phyloP scores from a whole-genome alignment of 345 rosid genomes.

The Geranium rotundifolium region DNA sequence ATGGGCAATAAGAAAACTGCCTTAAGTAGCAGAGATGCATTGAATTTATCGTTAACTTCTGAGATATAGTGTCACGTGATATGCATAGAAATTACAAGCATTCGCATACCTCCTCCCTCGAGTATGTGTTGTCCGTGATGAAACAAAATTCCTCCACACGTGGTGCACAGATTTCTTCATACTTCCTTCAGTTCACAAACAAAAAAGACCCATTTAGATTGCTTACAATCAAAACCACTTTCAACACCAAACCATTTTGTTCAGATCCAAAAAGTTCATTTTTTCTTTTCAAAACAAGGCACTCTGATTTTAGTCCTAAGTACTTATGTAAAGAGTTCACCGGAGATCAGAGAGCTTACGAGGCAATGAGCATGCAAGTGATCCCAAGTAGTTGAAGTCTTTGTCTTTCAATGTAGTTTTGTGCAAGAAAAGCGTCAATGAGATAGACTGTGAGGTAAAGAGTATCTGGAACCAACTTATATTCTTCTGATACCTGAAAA shows the following conservation, averaged over 20 bases:
- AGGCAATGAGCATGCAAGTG: constrained; percentile 88
- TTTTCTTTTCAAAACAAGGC: no score
- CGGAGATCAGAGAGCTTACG: constrained; percentile 44
- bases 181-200: constrained; percentile 42
- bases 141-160: constrained; percentile 82
- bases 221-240: not conserved
- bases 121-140: constrained; percentile 82
- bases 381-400: constrained; percentile 89
- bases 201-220: not conserved
- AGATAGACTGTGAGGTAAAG: constrained; percentile 74
- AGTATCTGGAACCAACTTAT: constrained; percentile 76
- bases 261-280: not conserved
- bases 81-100: no score
- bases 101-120: constrained; percentile 46
- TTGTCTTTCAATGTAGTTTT: constrained; percentile 55
- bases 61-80: no score
- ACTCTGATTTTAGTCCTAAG: not conserved
- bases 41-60: no score
- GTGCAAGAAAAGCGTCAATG: constrained; percentile 67
- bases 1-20: no score
- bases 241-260: not conserved
- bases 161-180: constrained; percentile 82
- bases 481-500: constrained; percentile 86
- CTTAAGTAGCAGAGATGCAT: no score
- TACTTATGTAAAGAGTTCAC: not conserved